A percentile compares a stretch with the other conserved stretches of the same genome.
phyloP scores from a whole-genome alignment of 345 rosid species.

The Gossypium stocksii region DNA sequence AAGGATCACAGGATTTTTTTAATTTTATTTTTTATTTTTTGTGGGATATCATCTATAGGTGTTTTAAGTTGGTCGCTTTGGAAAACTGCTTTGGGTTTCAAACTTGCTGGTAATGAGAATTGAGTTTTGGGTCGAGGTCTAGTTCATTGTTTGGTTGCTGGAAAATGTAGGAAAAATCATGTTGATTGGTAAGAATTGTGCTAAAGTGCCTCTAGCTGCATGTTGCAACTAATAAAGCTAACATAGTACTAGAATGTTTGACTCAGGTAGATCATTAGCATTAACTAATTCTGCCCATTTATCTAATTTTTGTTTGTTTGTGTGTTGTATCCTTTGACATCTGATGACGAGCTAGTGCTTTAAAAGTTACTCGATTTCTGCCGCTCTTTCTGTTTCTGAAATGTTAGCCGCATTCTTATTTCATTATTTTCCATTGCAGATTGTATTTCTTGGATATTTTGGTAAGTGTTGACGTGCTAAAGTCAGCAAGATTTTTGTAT shows the following conservation, averaged over 20 bases:
- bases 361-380: neutral
- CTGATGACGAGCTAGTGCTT: constrained; percentile 4
- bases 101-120: neutral
- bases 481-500: neutral
- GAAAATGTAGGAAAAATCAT: neutral
- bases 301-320: neutral
- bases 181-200: neutral
- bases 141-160: neutral
- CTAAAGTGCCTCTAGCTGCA: neutral
- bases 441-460: constrained; percentile 9
- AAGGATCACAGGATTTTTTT: neutral
- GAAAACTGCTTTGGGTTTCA: neutral
- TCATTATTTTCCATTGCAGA: constrained; percentile 18
- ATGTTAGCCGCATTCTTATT: neutral
- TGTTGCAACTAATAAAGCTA: neutral
- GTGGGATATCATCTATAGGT: neutral
- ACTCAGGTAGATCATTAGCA: neutral
- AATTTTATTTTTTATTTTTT: neutral
- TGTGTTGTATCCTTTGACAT: neutral
- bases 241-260: neutral
- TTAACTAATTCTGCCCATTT: neutral
- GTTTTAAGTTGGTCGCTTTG: neutral
- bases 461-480: constrained; percentile 4
- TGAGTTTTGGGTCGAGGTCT: neutral
- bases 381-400: neutral